A percentile compares a stretch with the other conserved stretches of the same genome.
These are phyloP conservation scores for Naegleria gruberi DNA, from an alignment of 208 protist genomes.

Conservation along the genomic window DNA sequence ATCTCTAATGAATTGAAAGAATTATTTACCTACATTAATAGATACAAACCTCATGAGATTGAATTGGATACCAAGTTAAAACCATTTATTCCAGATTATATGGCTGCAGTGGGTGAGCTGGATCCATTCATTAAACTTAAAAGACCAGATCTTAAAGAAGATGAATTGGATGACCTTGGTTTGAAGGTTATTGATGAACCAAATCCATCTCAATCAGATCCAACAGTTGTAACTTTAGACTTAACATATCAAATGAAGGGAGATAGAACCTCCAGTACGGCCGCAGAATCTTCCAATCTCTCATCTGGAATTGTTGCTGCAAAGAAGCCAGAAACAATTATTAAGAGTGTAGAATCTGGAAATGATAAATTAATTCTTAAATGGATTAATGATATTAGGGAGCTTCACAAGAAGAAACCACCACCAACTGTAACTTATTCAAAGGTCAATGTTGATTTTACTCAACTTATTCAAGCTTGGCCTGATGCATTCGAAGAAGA, in stretches of 20 bases:
- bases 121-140: slow-evolving; percentile 94
- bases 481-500: slow-evolving; percentile 83
- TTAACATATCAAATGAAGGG: slow-evolving; percentile 53
- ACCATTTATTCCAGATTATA: slow-evolving; percentile 95
- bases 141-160: slow-evolving; percentile 73
- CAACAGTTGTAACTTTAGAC: slow-evolving; percentile 76
- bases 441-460: slow-evolving; percentile 77
- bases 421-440: slow-evolving; percentile 87
- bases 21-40: slow-evolving; percentile 88
- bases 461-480: slow-evolving; percentile 87
- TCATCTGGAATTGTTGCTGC: slow-evolving; percentile 9
- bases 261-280: slow-evolving; percentile 18
- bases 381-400: slow-evolving; percentile 89
- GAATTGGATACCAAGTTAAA: slow-evolving; percentile 87
- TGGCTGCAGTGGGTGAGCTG: slow-evolving; percentile 89
- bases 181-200: slow-evolving; percentile 91
- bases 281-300: not conserved
- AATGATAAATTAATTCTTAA: slow-evolving; percentile 79
- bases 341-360: slow-evolving; percentile 85
- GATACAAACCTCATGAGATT: slow-evolving; percentile 80
- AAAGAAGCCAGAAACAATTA: slow-evolving; percentile 46
- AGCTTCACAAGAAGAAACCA: slow-evolving; percentile 88
- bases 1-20: slow-evolving; percentile 81
- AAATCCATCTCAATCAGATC: slow-evolving; percentile 84
- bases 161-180: slow-evolving; percentile 60